A percentile compares a stretch with the other conserved stretches of the same genome.
phyloP scores from a whole-genome alignment of 2,329 filamentous ascomycete species.

The Ophiobolus disseminans region DNA sequence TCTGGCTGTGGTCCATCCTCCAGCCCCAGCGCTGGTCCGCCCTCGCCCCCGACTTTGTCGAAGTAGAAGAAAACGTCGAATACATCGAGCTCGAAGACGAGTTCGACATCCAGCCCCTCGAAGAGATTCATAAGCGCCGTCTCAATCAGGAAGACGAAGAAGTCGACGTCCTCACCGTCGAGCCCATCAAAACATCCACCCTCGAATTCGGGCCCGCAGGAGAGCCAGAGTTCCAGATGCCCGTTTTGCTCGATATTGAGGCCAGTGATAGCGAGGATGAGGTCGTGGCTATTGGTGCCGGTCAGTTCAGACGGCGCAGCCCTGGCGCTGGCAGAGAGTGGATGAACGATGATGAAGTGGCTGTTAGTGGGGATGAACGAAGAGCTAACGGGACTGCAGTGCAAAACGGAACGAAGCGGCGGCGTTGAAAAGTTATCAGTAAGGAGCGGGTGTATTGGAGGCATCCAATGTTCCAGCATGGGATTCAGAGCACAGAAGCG shows the following conservation, averaged over 20 bases:
- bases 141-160: slow-evolving; percentile 93
- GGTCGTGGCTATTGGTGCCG: slow-evolving; percentile 69
- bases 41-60: slow-evolving; percentile 92
- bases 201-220: slow-evolving; percentile 54
- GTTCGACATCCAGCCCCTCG: slow-evolving; percentile 95
- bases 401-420: slow-evolving; percentile 46
- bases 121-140: slow-evolving; percentile 89
- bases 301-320: slow-evolving; percentile 87
- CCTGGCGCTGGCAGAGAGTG: slow-evolving; percentile 75
- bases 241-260: slow-evolving; percentile 88
- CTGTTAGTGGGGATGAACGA: slow-evolving; percentile 45
- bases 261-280: slow-evolving; percentile 97
- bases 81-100: slow-evolving; percentile 96
- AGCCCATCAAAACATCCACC: slow-evolving; percentile 63
- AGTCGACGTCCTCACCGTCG: slow-evolving; percentile 84
- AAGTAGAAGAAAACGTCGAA: slow-evolving; percentile 98
- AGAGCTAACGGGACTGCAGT: slow-evolving; percentile 40
- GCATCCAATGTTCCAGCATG: too few species aligned
- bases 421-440: too few species aligned
- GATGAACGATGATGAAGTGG: slow-evolving; percentile 63
- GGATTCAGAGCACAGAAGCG: too few species aligned
- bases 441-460: too few species aligned
- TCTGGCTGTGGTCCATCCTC: slow-evolving; percentile 96
- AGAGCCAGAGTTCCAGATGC: slow-evolving; percentile 79
- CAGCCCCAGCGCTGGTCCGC: slow-evolving; percentile 98